These are phyloP conservation scores for Bruguiera gymnorhiza DNA, from an alignment of 345 rosid species.

Conservation along the genomic window DNA sequence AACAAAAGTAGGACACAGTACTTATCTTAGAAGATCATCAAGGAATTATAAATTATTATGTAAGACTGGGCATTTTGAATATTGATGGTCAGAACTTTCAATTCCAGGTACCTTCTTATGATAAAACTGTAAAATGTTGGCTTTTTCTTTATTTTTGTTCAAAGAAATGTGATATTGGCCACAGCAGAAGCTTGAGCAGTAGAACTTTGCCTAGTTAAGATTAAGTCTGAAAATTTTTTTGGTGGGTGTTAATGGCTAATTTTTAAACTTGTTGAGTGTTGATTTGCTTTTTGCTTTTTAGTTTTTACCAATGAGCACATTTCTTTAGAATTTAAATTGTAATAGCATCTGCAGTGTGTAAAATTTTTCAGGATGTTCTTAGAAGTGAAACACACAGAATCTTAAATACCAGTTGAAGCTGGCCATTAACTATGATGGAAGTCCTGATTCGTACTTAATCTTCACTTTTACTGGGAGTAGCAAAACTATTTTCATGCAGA, in stretches of 20 bases:
- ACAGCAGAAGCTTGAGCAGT: too few relatives aligned
- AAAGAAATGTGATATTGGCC: too few relatives aligned
- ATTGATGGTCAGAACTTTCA: background rate
- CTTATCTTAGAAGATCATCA: too few relatives aligned
- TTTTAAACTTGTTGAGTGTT: slow-evolving; percentile 6
- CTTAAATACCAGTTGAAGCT: slow-evolving; percentile 86
- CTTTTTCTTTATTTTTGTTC: background rate
- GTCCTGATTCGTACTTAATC: slow-evolving; percentile 63
- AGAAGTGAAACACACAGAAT: slow-evolving; percentile 72
- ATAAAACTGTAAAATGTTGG: background rate
- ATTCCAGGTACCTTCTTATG: background rate
- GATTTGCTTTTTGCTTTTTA: background rate
- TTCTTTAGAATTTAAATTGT: slow-evolving; percentile 2
- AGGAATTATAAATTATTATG: background rate
- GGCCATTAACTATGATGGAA: slow-evolving; percentile 97
- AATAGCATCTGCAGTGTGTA: background rate
- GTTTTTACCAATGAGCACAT: background rate
- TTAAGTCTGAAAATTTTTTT: too few relatives aligned
- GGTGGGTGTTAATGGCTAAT: background rate
- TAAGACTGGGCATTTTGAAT: background rate
- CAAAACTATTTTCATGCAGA: background rate
- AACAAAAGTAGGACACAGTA: too few relatives aligned
- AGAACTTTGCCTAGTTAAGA: too few relatives aligned
- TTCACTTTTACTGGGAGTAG: background rate
- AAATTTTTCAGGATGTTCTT: slow-evolving; percentile 71